A percentile compares a stretch with the other conserved stretches of the same genome.
phyloP scores from a whole-genome alignment of 768 basidiomycete species.

The Termitomyces sp. region DNA sequence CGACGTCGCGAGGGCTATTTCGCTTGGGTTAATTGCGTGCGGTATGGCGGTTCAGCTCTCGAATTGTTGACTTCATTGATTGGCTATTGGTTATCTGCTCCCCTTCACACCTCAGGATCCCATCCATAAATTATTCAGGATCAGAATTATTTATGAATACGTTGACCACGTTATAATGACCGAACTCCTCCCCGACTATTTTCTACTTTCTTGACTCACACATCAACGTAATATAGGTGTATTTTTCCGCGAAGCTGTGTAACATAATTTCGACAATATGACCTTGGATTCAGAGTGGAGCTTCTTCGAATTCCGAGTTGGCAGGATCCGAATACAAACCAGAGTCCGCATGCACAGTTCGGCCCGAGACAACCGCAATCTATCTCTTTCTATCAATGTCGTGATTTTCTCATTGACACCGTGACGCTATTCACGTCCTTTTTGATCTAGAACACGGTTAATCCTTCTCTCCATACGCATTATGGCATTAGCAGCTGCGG shows the following conservation, averaged over 20 bases:
- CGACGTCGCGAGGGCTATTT: slow-evolving; percentile 23
- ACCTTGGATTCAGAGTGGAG: background rate
- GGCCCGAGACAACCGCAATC: background rate
- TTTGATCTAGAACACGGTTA: background rate
- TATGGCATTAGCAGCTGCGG: background rate
- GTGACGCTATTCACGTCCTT: background rate
- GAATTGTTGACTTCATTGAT: background rate
- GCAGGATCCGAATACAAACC: background rate
- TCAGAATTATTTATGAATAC: background rate
- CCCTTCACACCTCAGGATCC: background rate
- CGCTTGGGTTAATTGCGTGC: slow-evolving; percentile 18
- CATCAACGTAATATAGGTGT: background rate
- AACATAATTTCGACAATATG: background rate
- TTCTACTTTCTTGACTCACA: background rate
- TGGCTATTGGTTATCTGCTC: too few species aligned
- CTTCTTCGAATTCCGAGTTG: background rate
- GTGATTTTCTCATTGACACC: too few species aligned
- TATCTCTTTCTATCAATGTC: too few species aligned
- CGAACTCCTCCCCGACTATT: too few species aligned
- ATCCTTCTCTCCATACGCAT: background rate
- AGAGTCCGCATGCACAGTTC: background rate
- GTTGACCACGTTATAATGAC: background rate
- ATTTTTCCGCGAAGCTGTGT: background rate
- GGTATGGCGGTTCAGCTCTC: slow-evolving; percentile 16
- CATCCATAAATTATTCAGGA: background rate